Evolutionary conservation across 2,329 filamentous ascomycete species (phyloP).

Genomic region (Byssothecium circinans): DNA sequence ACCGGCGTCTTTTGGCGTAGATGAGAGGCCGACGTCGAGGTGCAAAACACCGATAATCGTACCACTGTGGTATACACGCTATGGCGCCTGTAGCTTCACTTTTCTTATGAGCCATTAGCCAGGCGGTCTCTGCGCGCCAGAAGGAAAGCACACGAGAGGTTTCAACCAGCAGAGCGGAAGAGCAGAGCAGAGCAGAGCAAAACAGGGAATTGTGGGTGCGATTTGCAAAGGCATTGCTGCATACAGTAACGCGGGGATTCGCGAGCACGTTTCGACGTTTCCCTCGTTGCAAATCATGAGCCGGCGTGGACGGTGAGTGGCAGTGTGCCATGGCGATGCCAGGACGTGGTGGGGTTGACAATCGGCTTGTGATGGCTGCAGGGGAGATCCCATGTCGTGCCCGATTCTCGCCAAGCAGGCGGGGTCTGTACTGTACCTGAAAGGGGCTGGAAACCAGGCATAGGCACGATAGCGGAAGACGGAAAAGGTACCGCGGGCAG

Average conservation of each 20-base stretch:
- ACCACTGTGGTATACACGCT: too few species aligned
- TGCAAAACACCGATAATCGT: background rate
- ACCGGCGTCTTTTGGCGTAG: background rate
- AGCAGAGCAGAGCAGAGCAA: background rate
- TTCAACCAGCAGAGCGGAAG: background rate
- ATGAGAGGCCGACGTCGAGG: background rate
- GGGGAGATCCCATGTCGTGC: background rate
- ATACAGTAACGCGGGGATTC: too few species aligned
- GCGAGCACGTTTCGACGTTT: too few species aligned
- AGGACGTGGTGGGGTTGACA: background rate
- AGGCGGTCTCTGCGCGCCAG: background rate
- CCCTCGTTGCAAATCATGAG: background rate
- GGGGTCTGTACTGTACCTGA: background rate
- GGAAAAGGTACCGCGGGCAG: too few species aligned
- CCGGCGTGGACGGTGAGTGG: background rate
- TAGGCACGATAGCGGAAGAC: background rate
- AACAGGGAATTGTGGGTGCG: too few species aligned
- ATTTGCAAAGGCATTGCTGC: too few species aligned
- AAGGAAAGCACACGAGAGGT: background rate
- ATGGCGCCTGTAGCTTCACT: conserved; percentile 1
- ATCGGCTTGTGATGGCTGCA: too few species aligned
- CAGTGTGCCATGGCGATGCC: background rate
- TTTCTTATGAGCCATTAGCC: background rate
- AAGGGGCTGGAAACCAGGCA: background rate
- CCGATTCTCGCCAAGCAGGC: background rate